phyloP scores from a whole-genome alignment of 495 filamentous ascomycete genomes.

The Podospora bellae-mahoneyi region DNA sequence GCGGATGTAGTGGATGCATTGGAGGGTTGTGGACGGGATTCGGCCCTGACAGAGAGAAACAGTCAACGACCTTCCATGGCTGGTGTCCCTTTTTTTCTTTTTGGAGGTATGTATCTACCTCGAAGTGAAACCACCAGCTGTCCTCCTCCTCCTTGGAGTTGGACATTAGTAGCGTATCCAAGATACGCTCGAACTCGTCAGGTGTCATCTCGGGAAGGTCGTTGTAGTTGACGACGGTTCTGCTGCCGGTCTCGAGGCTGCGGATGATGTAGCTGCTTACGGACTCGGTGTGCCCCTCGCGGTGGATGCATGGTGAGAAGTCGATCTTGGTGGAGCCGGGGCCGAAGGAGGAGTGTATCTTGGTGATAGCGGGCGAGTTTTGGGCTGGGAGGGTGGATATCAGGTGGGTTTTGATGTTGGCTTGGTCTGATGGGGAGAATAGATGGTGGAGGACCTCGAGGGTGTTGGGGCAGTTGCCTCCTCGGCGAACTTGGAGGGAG shows the following conservation, averaged over 20 bases:
- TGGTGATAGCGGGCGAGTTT: slow-evolving; percentile 34
- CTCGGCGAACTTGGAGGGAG: slow-evolving; percentile 55
- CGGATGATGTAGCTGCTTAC: slow-evolving; percentile 71
- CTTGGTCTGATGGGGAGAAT: slow-evolving; percentile 23
- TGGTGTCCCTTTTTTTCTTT: background rate
- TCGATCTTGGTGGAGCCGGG: slow-evolving; percentile 30
- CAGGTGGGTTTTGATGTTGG: slow-evolving; percentile 34
- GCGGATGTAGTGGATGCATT: slow-evolving; percentile 59
- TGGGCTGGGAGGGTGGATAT: slow-evolving; percentile 40
- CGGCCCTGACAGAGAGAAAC: slow-evolving; percentile 47
- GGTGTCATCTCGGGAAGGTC: slow-evolving; percentile 61
- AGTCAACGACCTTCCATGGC: background rate
- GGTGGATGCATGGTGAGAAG: slow-evolving; percentile 56
- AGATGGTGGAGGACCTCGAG: slow-evolving; percentile 67
- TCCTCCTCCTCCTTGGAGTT: slow-evolving; percentile 11
- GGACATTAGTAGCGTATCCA: slow-evolving; percentile 9
- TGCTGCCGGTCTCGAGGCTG: slow-evolving; percentile 54
- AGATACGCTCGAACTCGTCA: slow-evolving; percentile 48
- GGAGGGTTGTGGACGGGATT: slow-evolving; percentile 58
- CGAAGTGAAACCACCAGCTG: slow-evolving; percentile 69
- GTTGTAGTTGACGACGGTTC: slow-evolving; percentile 70
- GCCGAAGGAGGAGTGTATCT: slow-evolving; percentile 43
- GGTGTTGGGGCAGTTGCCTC: slow-evolving; percentile 69
- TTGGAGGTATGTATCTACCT: slow-evolving; percentile 42
- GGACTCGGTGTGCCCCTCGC: slow-evolving; percentile 51